A percentile compares a stretch with the other conserved stretches of the same genome.
These are phyloP conservation scores for Fonsecaea erecta DNA, from an alignment of 2,329 filamentous ascomycete species.

Conservation along the genomic window DNA sequence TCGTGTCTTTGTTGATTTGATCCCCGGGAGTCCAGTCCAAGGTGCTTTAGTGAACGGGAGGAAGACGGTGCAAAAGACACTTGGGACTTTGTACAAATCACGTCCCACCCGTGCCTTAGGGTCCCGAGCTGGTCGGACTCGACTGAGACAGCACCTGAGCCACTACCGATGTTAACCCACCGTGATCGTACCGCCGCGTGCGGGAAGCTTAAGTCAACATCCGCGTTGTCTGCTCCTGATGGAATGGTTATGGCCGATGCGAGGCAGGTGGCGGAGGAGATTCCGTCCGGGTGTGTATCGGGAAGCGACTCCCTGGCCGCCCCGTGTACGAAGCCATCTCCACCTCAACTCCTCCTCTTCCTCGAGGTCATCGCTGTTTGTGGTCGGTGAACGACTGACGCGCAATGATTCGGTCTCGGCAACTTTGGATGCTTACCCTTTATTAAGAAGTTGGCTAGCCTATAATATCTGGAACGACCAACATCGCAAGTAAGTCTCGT, in stretches of 20 bases:
- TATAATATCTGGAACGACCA: neutral
- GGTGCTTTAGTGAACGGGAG: neutral
- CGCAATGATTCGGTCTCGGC: neutral
- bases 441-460: neutral
- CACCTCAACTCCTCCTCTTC: neutral
- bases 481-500: neutral
- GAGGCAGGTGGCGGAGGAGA: neutral
- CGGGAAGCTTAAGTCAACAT: conserved; percentile 17
- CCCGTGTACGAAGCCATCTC: neutral
- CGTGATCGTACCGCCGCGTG: conserved; percentile 6
- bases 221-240: neutral
- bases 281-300: conserved; percentile 28
- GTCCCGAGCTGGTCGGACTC: neutral
- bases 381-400: neutral
- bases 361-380: neutral
- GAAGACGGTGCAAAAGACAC: neutral
- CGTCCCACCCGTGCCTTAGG: neutral
- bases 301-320: neutral
- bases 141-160: neutral
- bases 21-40: neutral
- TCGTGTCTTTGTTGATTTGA: neutral
- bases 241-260: neutral
- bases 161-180: conserved; percentile 18
- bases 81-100: conserved; percentile 8
- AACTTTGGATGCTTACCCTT: neutral